Percentiles rank a stretch among this genome's conserved stretches.
Conservation (phyloP, 2,329 filamentous ascomycete species). For the Davidsoniella australis region DNA sequence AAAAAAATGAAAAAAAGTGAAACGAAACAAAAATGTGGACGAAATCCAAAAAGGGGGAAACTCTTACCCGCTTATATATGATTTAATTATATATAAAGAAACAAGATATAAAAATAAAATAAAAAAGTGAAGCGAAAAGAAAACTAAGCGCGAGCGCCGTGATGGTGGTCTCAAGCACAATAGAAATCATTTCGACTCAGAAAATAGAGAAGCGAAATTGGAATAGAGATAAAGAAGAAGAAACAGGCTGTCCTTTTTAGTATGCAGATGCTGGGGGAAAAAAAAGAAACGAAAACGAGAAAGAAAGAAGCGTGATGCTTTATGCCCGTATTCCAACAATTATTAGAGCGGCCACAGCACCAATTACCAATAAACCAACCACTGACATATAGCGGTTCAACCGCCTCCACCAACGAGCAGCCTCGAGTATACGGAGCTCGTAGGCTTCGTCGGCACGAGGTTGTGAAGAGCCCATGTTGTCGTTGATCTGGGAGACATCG, state of each 20-base stretch:
- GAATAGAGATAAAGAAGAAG: slow-evolving; percentile 4
- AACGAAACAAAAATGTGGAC: neutral
- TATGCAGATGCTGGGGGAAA: neutral
- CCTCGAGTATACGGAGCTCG: slow-evolving; percentile 20
- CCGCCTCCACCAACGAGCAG: slow-evolving; percentile 41
- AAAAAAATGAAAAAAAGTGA: neutral
- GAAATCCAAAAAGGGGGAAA: slow-evolving; percentile 2
- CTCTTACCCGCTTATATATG: neutral
- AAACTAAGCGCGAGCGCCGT: neutral
- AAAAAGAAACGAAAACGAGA: slow-evolving; percentile 13
- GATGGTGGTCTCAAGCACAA: no score
- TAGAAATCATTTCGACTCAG: neutral
- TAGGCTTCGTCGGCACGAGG: slow-evolving; percentile 6
- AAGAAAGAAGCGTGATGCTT: neutral
- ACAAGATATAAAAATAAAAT: slow-evolving; percentile 12
- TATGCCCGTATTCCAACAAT: slow-evolving; percentile 29
- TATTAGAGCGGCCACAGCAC: slow-evolving; percentile 32
- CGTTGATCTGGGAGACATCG: slow-evolving; percentile 2
- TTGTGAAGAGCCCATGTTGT: slow-evolving; percentile 2
- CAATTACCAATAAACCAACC: slow-evolving; percentile 36
- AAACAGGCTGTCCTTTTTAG: neutral
- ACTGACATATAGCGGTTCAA: slow-evolving; percentile 42
- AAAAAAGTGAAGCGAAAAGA: slow-evolving; percentile 5
- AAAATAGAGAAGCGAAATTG: neutral
- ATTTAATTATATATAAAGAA: neutral